phyloP scores from a whole-genome alignment of 768 basidiomycete genomes.

The Mycena pura region DNA sequence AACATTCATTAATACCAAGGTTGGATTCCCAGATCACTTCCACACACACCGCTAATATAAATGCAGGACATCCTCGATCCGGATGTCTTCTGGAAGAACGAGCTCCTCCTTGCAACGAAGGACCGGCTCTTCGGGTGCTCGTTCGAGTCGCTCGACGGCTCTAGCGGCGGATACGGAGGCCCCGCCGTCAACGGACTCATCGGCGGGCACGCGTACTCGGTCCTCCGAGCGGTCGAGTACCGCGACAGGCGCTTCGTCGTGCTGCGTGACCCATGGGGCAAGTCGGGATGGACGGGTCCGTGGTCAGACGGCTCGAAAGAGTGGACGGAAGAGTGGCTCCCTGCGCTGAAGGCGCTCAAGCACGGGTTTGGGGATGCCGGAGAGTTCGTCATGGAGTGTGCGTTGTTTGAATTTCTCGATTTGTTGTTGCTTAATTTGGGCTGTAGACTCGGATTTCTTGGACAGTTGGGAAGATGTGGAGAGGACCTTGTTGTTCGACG shows the following conservation, averaged over 20 bases:
- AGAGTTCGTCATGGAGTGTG: constrained; percentile 59
- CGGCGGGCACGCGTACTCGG: constrained; percentile 55
- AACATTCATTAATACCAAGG: constrained; percentile 49
- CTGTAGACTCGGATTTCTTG: constrained; percentile 51
- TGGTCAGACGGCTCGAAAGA: constrained; percentile 59
- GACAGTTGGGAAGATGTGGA: constrained; percentile 52
- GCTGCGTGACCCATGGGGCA: constrained; percentile 58
- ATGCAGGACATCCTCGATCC: constrained; percentile 53
- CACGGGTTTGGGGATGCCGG: constrained; percentile 57
- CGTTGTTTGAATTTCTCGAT: constrained; percentile 21
- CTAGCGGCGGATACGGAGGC: constrained; percentile 37
- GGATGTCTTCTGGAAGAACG: constrained; percentile 61
- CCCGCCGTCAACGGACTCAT: constrained; percentile 45
- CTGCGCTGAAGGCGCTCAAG: constrained; percentile 42
- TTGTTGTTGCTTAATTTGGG: too few species aligned
- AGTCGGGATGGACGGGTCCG: constrained; percentile 54
- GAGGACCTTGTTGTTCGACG: constrained; percentile 54
- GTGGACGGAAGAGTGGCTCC: constrained; percentile 57
- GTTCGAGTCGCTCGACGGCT: constrained; percentile 44
- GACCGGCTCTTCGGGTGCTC: constrained; percentile 62
- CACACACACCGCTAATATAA: neutral
- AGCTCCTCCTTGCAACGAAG: constrained; percentile 55
- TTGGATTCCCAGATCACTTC: constrained; percentile 19
- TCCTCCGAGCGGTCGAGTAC: constrained; percentile 51
- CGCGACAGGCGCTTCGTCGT: constrained; percentile 56